Conservation (phyloP, 257 asterid genomes). For the Fraxinus excelsior region DNA sequence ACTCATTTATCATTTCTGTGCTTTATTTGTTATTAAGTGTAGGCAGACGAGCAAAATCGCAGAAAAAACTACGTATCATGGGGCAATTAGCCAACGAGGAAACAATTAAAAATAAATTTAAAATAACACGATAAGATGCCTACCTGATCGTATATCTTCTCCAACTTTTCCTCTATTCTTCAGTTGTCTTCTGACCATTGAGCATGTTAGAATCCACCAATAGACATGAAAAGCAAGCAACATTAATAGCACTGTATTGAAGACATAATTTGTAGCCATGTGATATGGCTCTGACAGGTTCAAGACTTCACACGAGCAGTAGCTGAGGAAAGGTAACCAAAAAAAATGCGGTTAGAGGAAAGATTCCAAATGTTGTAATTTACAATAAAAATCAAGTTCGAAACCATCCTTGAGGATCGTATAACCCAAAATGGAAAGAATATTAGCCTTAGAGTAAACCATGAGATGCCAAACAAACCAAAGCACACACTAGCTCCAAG, state of each 20-base stretch:
- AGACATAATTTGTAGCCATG: constrained; percentile 36
- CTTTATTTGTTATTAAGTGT: constrained; percentile 14
- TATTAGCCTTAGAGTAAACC: constrained; percentile 85
- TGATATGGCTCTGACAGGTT: constrained; percentile 29
- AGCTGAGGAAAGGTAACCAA: constrained; percentile 39
- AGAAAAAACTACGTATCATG: neutral
- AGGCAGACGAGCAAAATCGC: neutral
- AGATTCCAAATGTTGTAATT: neutral
- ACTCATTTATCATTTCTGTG: neutral
- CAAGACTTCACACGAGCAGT: constrained; percentile 30
- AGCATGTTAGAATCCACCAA: constrained; percentile 90
- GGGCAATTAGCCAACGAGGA: neutral
- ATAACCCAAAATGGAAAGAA: constrained; percentile 80
- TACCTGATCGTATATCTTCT: constrained; percentile 96
- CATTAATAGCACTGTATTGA: constrained; percentile 48
- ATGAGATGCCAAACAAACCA: constrained; percentile 78
- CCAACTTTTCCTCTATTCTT: constrained; percentile 87
- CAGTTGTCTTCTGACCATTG: constrained; percentile 81
- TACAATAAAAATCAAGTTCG: neutral
- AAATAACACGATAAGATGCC: constrained; percentile 17
- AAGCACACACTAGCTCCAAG: constrained; percentile 79
- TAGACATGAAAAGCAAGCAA: constrained; percentile 74
- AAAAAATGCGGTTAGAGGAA: constrained; percentile 15
- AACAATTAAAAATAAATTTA: neutral
- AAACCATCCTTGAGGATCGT: constrained; percentile 30